Evolutionary conservation across 768 basidiomycete species (phyloP).

Genomic region (Tylopilus subfusipes): DNA sequence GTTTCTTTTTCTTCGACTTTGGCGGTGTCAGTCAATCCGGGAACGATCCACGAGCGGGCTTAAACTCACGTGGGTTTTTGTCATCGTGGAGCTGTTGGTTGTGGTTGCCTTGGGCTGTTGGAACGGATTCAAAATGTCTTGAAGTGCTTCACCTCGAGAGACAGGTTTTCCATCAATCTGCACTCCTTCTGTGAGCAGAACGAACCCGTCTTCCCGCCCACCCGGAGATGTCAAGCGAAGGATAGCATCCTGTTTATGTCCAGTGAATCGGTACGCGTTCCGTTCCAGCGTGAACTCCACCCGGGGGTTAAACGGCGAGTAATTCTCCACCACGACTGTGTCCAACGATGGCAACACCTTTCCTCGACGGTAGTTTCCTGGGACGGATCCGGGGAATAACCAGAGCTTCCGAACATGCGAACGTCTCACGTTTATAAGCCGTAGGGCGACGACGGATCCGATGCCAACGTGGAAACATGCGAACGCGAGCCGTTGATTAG

Average conservation of each 20-base stretch:
- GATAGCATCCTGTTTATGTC: constrained; percentile 17
- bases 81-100: constrained; percentile 3
- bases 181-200: constrained; percentile 23
- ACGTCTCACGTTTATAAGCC: constrained; percentile 26
- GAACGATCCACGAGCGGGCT: background rate
- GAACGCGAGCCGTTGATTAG: constrained; percentile 29
- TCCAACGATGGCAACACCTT: constrained; percentile 21
- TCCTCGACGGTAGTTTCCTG: constrained; percentile 17
- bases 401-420: constrained; percentile 31
- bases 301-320: constrained; percentile 18
- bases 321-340: constrained; percentile 25
- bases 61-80: constrained; percentile 17
- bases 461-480: constrained; percentile 27
- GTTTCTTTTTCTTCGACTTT: constrained; percentile 20
- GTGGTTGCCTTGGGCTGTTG: background rate
- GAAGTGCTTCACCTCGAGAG: constrained; percentile 19
- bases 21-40: constrained; percentile 4
- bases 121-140: constrained; percentile 21
- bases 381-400: constrained; percentile 27
- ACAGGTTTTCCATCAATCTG: constrained; percentile 23
- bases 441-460: constrained; percentile 28
- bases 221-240: constrained; percentile 16
- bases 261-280: constrained; percentile 20
- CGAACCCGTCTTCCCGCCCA: constrained; percentile 19
- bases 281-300: constrained; percentile 25